phyloP scores from a whole-genome alignment of 2,329 filamentous ascomycete species.

The Cladosporium velox region DNA sequence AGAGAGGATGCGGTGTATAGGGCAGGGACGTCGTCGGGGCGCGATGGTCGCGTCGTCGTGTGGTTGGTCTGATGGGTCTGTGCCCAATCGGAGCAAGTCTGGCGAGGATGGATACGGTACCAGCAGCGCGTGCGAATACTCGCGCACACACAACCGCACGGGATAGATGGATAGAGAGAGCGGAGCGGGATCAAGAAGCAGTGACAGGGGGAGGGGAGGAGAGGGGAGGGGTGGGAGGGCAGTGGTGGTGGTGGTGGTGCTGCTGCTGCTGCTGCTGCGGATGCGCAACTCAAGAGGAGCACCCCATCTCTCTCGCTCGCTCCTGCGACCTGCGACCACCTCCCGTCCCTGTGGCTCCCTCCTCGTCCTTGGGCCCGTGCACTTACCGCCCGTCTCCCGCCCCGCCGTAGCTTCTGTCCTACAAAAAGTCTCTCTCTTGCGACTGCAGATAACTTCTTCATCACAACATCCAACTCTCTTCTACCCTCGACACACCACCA shows the following conservation, averaged over 20 bases:
- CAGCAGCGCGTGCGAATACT: not conserved
- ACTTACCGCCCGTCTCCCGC: not conserved
- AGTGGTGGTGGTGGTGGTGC: too few relatives aligned
- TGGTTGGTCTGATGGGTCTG: not conserved
- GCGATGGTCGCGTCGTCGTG: not conserved
- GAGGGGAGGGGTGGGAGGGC: too few relatives aligned
- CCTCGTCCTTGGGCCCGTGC: not conserved
- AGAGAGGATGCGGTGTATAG: not conserved
- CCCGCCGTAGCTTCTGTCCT: not conserved
- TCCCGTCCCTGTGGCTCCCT: too few relatives aligned
- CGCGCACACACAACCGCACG: not conserved
- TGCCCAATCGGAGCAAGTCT: slow-evolving; percentile 4
- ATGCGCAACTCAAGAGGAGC: too few relatives aligned
- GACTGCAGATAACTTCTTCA: not conserved
- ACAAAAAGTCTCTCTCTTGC: slow-evolving; percentile 11
- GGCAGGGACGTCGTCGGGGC: not conserved
- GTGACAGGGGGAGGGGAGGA: too few relatives aligned
- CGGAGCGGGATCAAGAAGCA: not conserved
- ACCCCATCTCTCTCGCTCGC: too few relatives aligned
- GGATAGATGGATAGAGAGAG: not conserved
- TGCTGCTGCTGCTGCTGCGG: too few relatives aligned
- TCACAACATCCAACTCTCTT: slow-evolving; percentile 4
- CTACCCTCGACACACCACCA: not conserved
- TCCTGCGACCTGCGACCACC: too few relatives aligned
- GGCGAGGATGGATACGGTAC: not conserved